Evolutionary conservation across 148 eudicot genomes (phyloP).

Genomic region (Diospyros kaki): DNA sequence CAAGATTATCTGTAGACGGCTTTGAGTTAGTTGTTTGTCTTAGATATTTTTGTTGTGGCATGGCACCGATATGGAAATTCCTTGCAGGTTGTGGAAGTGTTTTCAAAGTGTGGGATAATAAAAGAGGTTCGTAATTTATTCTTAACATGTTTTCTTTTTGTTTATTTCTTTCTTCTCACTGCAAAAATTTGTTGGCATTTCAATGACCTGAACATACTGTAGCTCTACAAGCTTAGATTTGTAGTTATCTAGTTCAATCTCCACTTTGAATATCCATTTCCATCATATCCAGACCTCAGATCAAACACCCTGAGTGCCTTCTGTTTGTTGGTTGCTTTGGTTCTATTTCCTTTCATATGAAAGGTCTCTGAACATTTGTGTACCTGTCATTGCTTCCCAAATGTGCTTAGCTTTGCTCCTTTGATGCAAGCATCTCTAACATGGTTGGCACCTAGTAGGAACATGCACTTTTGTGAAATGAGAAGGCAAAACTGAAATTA

Average conservation of each 20-base stretch:
- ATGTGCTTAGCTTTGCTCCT: too few relatives aligned
- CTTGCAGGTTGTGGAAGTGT: conserved; percentile 82
- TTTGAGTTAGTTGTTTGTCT: not conserved
- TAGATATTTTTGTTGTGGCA: not conserved
- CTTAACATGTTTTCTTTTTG: not conserved
- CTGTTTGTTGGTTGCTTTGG: too few relatives aligned
- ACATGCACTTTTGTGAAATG: not conserved
- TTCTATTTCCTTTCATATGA: too few relatives aligned
- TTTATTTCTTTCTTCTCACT: not conserved
- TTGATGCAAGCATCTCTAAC: too few relatives aligned
- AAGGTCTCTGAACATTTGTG: too few relatives aligned
- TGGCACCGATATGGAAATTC: conserved; percentile 15
- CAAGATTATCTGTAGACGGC: not conserved
- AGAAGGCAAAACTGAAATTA: not conserved
- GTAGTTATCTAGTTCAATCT: too few relatives aligned
- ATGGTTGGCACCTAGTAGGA: not conserved
- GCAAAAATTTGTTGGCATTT: not conserved
- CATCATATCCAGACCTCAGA: too few relatives aligned
- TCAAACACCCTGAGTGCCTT: not conserved
- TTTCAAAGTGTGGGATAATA: conserved; percentile 92
- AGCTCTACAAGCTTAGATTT: not conserved
- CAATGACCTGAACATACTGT: not conserved
- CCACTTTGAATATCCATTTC: too few relatives aligned
- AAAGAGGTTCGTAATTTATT: conserved; percentile 61
- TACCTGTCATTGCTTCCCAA: too few relatives aligned